Evolutionary conservation across 192 early-diverging fungal genomes (phyloP).

Genomic region (Entomortierella parvispora): DNA sequence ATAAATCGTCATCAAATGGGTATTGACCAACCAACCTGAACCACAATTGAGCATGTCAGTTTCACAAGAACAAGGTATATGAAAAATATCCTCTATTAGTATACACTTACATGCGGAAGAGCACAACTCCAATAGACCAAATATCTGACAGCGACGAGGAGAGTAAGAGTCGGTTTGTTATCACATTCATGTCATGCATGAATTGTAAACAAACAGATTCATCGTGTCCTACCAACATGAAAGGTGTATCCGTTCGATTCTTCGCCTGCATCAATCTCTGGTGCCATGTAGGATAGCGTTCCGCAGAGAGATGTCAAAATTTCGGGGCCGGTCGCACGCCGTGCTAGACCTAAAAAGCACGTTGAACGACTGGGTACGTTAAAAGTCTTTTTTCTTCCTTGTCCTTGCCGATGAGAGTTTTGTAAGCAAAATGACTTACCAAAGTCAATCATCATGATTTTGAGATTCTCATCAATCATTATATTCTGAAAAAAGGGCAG

Average conservation of each 20-base stretch:
- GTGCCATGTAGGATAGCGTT: constrained; percentile 32
- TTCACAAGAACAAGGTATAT: background rate
- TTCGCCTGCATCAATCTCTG: constrained; percentile 10
- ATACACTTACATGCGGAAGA: constrained; percentile 38
- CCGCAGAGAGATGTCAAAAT: constrained; percentile 19
- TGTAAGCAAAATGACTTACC: constrained; percentile 7
- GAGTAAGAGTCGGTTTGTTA: background rate
- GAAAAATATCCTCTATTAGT: background rate
- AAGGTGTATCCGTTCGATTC: constrained; percentile 27
- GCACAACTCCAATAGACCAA: constrained; percentile 34
- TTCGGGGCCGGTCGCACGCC: background rate
- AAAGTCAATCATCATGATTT: constrained; percentile 39
- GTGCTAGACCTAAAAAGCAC: constrained; percentile 24
- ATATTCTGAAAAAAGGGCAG: constrained; percentile 24
- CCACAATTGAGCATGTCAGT: background rate
- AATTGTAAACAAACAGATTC: background rate
- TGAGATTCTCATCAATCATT: constrained; percentile 6
- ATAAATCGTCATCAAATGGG: constrained; percentile 11
- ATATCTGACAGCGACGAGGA: constrained; percentile 12
- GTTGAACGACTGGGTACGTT: background rate
- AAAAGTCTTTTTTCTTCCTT: background rate
- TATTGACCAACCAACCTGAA: constrained; percentile 18
- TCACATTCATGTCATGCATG: background rate
- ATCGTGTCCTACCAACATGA: constrained; percentile 14
- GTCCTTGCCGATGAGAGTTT: background rate